These are phyloP conservation scores for Glycyrrhiza uralensis DNA, from an alignment of 306 rosid species.

Conservation along the genomic window DNA sequence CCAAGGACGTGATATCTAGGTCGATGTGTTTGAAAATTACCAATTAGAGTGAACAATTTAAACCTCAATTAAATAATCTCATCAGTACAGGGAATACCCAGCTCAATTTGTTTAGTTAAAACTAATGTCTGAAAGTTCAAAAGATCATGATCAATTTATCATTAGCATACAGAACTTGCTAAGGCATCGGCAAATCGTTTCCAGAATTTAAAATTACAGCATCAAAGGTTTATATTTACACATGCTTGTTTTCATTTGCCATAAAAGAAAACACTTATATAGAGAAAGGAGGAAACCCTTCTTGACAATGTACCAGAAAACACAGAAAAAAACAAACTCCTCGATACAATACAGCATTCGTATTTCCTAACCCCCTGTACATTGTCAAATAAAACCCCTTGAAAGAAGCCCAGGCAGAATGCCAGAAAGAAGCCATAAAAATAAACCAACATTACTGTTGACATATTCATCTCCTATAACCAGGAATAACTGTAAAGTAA, in stretches of 20 bases:
- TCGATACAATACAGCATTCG: slow-evolving; percentile 10
- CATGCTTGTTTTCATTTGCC: not conserved
- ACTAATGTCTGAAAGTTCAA: not conserved
- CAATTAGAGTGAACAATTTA: slow-evolving; percentile 15
- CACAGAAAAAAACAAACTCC: not conserved
- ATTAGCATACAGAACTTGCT: slow-evolving; percentile 13
- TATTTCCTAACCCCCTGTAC: not conserved
- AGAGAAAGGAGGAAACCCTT: not conserved
- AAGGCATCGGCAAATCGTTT: not conserved
- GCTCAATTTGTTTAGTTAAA: not conserved
- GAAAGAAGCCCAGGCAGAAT: slow-evolving; percentile 14
- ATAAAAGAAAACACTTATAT: not conserved
- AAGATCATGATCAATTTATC: slow-evolving; percentile 5
- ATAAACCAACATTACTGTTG: not conserved
- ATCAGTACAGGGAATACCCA: not conserved
- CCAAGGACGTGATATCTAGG: not conserved
- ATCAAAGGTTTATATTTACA: not conserved
- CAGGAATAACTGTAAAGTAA: slow-evolving; percentile 11
- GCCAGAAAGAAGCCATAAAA: not conserved
- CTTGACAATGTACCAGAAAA: not conserved
- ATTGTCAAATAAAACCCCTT: slow-evolving; percentile 7
- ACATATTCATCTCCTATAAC: not conserved
- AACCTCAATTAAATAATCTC: not conserved
- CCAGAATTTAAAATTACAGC: not conserved
- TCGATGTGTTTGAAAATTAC: not conserved